phyloP scores from a whole-genome alignment of 306 rosid species.

The Mucuna pruriens region DNA sequence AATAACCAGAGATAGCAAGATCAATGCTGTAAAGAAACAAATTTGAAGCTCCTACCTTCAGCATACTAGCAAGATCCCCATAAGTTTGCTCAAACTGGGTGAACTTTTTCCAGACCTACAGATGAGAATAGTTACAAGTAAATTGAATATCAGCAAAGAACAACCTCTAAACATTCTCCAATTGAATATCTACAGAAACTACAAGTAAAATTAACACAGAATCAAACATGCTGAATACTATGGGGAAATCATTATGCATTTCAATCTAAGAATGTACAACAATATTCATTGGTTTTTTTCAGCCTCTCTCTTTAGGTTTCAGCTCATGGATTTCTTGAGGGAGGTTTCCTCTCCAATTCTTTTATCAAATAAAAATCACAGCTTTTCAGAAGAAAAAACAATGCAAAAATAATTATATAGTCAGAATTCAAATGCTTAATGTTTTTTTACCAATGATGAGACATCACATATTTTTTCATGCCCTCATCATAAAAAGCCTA shows the following conservation, averaged over 20 bases:
- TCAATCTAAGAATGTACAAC: background rate
- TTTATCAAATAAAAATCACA: no score
- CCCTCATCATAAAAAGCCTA: no score
- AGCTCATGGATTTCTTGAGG: background rate
- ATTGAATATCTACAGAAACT: constrained; percentile 2
- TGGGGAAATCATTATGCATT: background rate
- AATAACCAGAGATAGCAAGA: background rate
- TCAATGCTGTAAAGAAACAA: constrained; percentile 19
- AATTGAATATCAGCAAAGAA: constrained; percentile 27
- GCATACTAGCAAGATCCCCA: constrained; percentile 94
- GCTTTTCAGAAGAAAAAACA: no score
- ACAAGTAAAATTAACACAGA: background rate
- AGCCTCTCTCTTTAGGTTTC: background rate
- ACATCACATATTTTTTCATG: no score
- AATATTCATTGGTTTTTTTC: background rate
- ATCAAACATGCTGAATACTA: constrained; percentile 11
- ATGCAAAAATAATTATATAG: no score
- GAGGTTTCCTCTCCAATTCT: background rate
- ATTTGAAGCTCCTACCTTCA: constrained; percentile 61
- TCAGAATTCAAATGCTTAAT: no score
- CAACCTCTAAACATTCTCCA: background rate
- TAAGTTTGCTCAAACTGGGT: constrained; percentile 86
- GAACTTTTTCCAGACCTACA: constrained; percentile 92
- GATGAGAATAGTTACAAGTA: constrained; percentile 33
- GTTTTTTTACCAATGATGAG: no score